A percentile compares a stretch with the other conserved stretches of the same genome.
Conservation (phyloP, 495 filamentous ascomycete species). For the Penicillium turbatum region DNA sequence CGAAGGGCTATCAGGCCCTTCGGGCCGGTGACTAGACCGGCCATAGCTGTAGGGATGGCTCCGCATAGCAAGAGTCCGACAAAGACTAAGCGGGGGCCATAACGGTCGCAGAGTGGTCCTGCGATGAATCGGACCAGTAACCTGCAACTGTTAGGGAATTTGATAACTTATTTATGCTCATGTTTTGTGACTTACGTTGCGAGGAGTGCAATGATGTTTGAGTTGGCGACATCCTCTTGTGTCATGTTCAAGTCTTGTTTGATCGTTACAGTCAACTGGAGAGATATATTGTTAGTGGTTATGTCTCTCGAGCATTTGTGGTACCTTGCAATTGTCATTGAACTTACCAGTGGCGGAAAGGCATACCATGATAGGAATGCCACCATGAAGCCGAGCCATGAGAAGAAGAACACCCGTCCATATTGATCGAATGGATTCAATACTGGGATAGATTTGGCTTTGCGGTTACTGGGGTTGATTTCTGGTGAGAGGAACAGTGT, state of each 20-base stretch:
- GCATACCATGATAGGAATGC: conserved; percentile 89
- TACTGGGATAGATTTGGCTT: conserved; percentile 75
- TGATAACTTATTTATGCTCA: neutral
- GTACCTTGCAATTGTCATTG: neutral
- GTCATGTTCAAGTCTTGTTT: conserved; percentile 70
- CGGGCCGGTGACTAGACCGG: conserved; percentile 68
- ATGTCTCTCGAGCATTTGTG: neutral
- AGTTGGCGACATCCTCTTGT: conserved; percentile 74
- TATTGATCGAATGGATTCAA: conserved; percentile 78
- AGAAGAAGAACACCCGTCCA: conserved; percentile 90
- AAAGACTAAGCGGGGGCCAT: conserved; percentile 79
- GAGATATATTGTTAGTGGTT: neutral
- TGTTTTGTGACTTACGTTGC: conserved; percentile 63
- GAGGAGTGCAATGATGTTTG: conserved; percentile 81
- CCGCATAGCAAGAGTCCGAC: conserved; percentile 69
- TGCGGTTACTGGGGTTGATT: conserved; percentile 70
- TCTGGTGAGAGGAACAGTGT: conserved; percentile 36
- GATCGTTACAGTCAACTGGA: conserved; percentile 69
- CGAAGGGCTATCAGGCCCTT: conserved; percentile 70
- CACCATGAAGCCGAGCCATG: conserved; percentile 93
- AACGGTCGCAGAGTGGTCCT: conserved; percentile 80
- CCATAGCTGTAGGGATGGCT: conserved; percentile 75
- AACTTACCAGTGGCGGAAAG: conserved; percentile 74
- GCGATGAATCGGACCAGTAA: conserved; percentile 77
- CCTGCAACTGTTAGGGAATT: conserved; percentile 37